phyloP scores from a whole-genome alignment of 257 asterid genomes.

The Solanum sparsipilum region DNA sequence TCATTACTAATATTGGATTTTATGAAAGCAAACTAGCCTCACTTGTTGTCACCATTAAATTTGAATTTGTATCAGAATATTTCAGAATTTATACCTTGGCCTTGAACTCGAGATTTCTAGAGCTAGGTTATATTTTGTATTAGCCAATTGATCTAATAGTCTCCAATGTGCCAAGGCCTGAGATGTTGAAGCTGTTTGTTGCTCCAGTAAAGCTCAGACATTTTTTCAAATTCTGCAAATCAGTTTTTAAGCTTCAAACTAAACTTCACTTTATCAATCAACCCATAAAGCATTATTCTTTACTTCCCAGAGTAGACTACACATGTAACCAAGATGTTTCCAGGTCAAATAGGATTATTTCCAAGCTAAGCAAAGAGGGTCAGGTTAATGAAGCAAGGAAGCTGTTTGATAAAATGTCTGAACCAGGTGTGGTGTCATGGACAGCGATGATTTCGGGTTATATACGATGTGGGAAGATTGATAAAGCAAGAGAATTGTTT shows the following conservation, averaged over 20 bases:
- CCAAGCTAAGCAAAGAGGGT: constrained; percentile 28
- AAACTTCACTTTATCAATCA: not conserved
- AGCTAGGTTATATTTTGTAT: not conserved
- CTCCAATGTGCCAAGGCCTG: not conserved
- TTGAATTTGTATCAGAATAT: not conserved
- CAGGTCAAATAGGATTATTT: constrained; percentile 34
- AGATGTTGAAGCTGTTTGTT: not conserved
- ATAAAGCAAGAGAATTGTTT: constrained; percentile 41
- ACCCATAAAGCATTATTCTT: constrained; percentile 1
- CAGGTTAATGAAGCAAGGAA: constrained; percentile 33
- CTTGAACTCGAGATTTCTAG: not conserved
- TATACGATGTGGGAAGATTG: constrained; percentile 33
- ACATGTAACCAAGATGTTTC: constrained; percentile 24
- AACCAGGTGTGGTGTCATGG: constrained; percentile 63
- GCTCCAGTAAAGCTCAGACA: not conserved
- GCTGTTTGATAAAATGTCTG: constrained; percentile 54
- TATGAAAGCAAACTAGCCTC: not conserved
- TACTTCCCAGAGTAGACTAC: constrained; percentile 27
- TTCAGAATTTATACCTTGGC: not conserved
- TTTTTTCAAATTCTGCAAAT: not conserved
- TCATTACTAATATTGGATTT: not conserved
- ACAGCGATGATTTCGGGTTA: constrained; percentile 57
- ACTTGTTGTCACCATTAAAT: not conserved
- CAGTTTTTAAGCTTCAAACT: not conserved
- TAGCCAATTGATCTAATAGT: not conserved